Evolutionary conservation across 495 filamentous ascomycete genomes (phyloP).

Genomic region (Aspergillus haitiensis): DNA sequence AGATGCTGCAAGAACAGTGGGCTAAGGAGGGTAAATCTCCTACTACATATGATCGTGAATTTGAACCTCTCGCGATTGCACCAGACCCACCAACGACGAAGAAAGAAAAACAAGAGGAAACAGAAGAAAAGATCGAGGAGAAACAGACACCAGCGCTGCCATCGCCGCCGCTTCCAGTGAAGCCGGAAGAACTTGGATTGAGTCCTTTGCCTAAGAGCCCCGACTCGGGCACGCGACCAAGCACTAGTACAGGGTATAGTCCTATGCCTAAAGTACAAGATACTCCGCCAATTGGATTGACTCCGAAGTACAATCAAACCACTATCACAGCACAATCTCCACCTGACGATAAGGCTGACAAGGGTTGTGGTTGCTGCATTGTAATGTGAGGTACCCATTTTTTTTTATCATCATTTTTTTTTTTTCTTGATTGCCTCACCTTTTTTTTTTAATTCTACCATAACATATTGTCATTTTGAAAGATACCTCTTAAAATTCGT

Average conservation of each 20-base stretch:
- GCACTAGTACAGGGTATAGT: slow-evolving; percentile 49
- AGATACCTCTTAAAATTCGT: slow-evolving; percentile 16
- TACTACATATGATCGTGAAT: slow-evolving; percentile 77
- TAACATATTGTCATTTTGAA: slow-evolving; percentile 19
- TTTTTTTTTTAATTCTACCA: slow-evolving; percentile 15
- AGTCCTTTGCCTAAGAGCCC: slow-evolving; percentile 32
- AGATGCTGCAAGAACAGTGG: slow-evolving; percentile 93
- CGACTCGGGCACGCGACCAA: slow-evolving; percentile 38
- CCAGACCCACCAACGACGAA: slow-evolving; percentile 38
- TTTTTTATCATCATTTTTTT: background rate
- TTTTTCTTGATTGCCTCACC: background rate
- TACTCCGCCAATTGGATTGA: slow-evolving; percentile 38
- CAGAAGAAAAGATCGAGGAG: slow-evolving; percentile 34
- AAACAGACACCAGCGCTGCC: slow-evolving; percentile 6
- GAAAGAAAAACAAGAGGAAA: slow-evolving; percentile 31
- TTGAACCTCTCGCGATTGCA: slow-evolving; percentile 69
- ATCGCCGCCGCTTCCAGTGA: slow-evolving; percentile 1
- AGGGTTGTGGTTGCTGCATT: slow-evolving; percentile 53
- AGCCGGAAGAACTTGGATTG: slow-evolving; percentile 14
- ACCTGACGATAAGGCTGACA: slow-evolving; percentile 39
- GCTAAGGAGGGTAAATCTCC: slow-evolving; percentile 84
- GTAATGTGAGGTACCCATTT: slow-evolving; percentile 45
- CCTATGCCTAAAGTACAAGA: slow-evolving; percentile 54
- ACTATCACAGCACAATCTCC: slow-evolving; percentile 40
- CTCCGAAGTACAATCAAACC: slow-evolving; percentile 41